Evolutionary conservation across 305 asterid genomes (phyloP), one percentile per base, ranked within the genome.

Genomic region (Nicotiana rustica): DNA sequence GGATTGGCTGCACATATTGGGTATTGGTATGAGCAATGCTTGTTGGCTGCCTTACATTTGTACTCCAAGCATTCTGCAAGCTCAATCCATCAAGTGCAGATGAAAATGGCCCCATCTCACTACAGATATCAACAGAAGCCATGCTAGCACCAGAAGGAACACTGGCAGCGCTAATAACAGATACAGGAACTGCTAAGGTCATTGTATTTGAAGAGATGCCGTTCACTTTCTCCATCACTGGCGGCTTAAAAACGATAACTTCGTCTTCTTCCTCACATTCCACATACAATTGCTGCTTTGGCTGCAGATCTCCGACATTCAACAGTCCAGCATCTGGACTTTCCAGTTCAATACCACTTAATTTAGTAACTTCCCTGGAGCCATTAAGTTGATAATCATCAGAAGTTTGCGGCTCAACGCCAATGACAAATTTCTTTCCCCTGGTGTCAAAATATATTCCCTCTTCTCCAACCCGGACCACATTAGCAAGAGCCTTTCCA

Each of bases 251-350:
- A 76, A 95, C 88, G 62, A 95, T 95, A 83, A 90, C 99, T 87
- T 95, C 99, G 12, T 94, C 99, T 79, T 95, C 99, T 41, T 94
- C 99, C 79, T 95, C 97, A 55, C 83, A 89, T 73, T 91, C 97
- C 77, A 84, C 66, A 18, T 69, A 84, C 66, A 79, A 85, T 68
- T 85, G 88, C 31, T 85, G 70, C 85, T 87, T 87, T 78, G 89
- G 77, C 57, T 85, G 83, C 57, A 66, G 79, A 69, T 77, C 83
- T 84, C 52, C 85, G 44, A 83, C 52, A 84, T 77, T 64, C 83
- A 83, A 36, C 70, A 82, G 89, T 61, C 81, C 88, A 44, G 82
- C 88, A 52, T 78, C 85, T 31, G 86, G 84, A 52, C 75, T 83
- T 65, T 88, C 92, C n/a, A 67, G 79, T 52, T 85, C 83, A 78